Evolutionary conservation across 2,329 filamentous ascomycete genomes (phyloP), one percentile per base, ranked within the genome.

Genomic region (Parastagonospora avenae): DNA sequence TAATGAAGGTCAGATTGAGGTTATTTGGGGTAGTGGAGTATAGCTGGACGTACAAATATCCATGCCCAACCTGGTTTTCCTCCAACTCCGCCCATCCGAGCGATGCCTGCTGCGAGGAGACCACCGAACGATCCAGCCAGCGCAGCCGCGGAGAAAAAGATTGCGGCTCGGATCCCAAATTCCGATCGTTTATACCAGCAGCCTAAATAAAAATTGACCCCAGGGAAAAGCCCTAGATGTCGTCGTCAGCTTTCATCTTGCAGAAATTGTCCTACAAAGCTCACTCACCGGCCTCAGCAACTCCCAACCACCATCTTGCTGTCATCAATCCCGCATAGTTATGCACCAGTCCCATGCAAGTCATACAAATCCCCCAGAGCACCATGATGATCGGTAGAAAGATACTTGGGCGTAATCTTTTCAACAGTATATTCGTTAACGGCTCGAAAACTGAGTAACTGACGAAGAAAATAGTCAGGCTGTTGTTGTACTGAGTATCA

Each of bases 301-400:
- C 76, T 19, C 90, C 90, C 0, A 93, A 78, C 64, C 91, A 91
- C 65, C 77, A 78, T 6, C 78, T 71, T 54, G 85, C 84, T 2
- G 86, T 83, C 78, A 89, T 84, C 12, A 91, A 75, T 0, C 85
- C 85, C 0, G 79, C 80, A 75, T 82, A 88, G 63, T 83, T 86
- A 44, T 81, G 76, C 4, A 85, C 81, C 40, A 90, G 82, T 2
- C 87, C 87, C 68, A 89, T 89, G 27, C 83, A 82, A 0, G 85
- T 80, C 88, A 91, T 90, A 43, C 79, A 81, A 8, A 80, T 75
- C 2, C 89, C 89, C 89, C 59, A 65, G 56, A 46, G 52, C 6
- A 83, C 80, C 88, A 96, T 95, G 66, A 95, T 95, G 29, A 82
- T 77, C 2, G 91, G 89, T 48, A 95, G 85, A 68, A 95, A 96